Evolutionary conservation across 78 protist species (phyloP).

Genomic region (Dictyostelium citrinum): DNA sequence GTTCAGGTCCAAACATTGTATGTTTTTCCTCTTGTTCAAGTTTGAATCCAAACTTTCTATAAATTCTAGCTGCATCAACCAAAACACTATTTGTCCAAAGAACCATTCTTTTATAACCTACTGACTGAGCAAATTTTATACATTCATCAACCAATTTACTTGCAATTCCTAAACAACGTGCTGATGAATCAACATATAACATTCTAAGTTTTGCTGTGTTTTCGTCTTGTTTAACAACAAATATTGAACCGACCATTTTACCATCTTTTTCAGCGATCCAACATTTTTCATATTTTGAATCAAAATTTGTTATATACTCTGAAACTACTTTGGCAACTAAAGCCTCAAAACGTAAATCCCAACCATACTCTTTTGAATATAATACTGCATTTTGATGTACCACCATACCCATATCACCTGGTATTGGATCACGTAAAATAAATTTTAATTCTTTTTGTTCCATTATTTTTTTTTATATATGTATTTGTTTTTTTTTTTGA

Average conservation of each 20-base stretch:
- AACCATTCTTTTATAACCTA: not conserved
- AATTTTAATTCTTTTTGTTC: not conserved
- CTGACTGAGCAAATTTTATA: not conserved
- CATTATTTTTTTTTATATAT: not conserved
- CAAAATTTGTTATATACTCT: not conserved
- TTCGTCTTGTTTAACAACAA: not conserved
- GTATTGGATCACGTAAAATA: not conserved
- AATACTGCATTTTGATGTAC: not conserved
- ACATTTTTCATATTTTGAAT: not conserved
- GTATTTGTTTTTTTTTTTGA: too few relatives aligned
- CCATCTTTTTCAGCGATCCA: slow-evolving; percentile 15
- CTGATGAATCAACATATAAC: slow-evolving; percentile 10
- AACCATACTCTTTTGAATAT: not conserved
- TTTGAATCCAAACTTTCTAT: not conserved
- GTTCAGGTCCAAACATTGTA: not conserved
- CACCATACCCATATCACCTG: not conserved
- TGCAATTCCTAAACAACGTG: not conserved
- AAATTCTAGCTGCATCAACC: not conserved
- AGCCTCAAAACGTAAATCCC: not conserved
- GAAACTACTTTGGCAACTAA: not conserved
- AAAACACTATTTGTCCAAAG: slow-evolving; percentile 10
- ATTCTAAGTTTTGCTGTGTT: not conserved
- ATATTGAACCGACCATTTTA: not conserved
- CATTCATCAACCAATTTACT: not conserved
- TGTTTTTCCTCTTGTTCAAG: not conserved